These are phyloP conservation scores for Eucalyptus sp. DNA, from an alignment of 345 rosid genomes.

Conservation along the genomic window DNA sequence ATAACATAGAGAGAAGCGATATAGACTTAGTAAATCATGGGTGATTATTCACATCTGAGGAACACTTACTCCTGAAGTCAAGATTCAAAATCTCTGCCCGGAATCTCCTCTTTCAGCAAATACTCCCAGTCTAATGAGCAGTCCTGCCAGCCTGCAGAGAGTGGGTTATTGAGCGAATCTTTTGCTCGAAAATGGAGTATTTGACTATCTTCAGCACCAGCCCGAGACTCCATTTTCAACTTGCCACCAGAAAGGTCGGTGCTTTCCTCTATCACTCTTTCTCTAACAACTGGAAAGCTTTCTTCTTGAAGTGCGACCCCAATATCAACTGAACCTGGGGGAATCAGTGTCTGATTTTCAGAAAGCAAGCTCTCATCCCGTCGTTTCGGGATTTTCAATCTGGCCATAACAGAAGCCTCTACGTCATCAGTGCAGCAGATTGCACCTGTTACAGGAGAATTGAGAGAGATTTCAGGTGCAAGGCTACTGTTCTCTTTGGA, in stretches of 20 bases:
- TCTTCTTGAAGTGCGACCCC: background rate
- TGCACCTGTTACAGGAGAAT: background rate
- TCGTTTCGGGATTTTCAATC: slow-evolving; percentile 24
- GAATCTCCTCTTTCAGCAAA: background rate
- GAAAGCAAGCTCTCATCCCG: slow-evolving; percentile 9
- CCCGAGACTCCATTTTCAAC: background rate
- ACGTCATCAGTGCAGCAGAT: slow-evolving; percentile 2
- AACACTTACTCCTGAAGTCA: background rate
- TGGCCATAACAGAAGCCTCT: slow-evolving; percentile 24
- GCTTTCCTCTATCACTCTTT: background rate
- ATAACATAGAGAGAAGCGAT: background rate
- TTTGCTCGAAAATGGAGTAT: background rate
- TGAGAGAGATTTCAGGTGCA: background rate
- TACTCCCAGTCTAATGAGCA: background rate
- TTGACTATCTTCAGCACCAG: background rate
- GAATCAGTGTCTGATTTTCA: background rate
- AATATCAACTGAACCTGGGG: background rate
- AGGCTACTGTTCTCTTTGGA: background rate
- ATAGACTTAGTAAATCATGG: background rate
- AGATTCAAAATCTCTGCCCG: background rate
- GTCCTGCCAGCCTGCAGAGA: background rate
- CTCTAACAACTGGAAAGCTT: background rate
- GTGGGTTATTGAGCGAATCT: background rate
- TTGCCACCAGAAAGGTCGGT: background rate
- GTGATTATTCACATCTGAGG: background rate